Conservation (phyloP, 805 yeast species). For the Metschnikowia peoriensis region DNA sequence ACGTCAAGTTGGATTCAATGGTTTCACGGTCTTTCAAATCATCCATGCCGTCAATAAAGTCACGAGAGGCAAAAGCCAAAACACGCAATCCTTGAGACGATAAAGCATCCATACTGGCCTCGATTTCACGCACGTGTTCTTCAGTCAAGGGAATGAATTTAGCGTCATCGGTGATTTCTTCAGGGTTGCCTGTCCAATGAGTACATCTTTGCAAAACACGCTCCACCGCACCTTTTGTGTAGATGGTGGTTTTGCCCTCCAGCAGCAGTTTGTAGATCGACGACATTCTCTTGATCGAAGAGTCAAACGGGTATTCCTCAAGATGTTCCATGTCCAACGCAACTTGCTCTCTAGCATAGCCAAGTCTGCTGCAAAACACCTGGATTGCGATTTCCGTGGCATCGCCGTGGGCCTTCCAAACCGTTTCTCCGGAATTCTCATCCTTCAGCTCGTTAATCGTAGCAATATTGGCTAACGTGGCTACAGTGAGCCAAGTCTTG, state of each 20-base stretch:
- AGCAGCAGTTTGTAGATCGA: slow-evolving; percentile 15
- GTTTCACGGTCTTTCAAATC: slow-evolving; percentile 17
- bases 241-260: slow-evolving; percentile 12
- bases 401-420: slow-evolving; percentile 23
- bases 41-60: slow-evolving; percentile 11
- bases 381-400: slow-evolving; percentile 22
- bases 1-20: slow-evolving; percentile 19
- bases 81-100: slow-evolving; percentile 22
- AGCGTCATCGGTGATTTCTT: slow-evolving; percentile 17
- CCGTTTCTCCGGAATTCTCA: slow-evolving; percentile 36
- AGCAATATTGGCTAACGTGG: slow-evolving; percentile 81
- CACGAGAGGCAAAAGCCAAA: slow-evolving; percentile 21
- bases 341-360: slow-evolving; percentile 26
- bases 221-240: slow-evolving; percentile 23
- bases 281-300: slow-evolving; percentile 21
- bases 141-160: slow-evolving; percentile 18
- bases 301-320: slow-evolving; percentile 20
- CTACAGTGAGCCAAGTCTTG: slow-evolving; percentile 56
- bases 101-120: slow-evolving; percentile 20
- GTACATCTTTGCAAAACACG: slow-evolving; percentile 18
- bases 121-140: slow-evolving; percentile 14
- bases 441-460: slow-evolving; percentile 50
- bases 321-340: slow-evolving; percentile 13
- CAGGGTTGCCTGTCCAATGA: slow-evolving; percentile 19
- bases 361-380: slow-evolving; percentile 19